Base-by-base conservation (phyloP, 495 filamentous ascomycete species). In the Talaromyces nanjingensis region DNA sequence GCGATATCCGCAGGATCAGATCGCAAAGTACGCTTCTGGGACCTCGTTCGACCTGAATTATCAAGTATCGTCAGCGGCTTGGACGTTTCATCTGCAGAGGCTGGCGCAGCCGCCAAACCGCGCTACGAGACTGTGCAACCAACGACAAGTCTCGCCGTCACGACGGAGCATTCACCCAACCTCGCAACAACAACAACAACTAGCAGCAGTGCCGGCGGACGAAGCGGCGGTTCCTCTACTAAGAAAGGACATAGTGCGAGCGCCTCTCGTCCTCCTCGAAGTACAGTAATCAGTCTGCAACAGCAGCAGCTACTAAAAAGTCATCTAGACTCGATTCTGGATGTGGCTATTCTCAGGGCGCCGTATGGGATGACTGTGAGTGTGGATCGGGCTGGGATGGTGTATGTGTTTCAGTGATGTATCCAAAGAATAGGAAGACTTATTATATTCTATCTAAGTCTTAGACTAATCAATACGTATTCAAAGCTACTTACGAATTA, bases 281-380 rank as follows among this genome's bases (percentile, higher is more conserved):
- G 86, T 59, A 93, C 91, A n/a, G 87, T 97, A 7, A 96, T 99
- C 49, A 90, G 87, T 64, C 77, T 88, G 65, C 89, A 96, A 74
- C 92, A 97, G 71, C 91, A 94, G 73, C 84, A 90, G 74, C 69
- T 98, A 52, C 77, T 94, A 49, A 92, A 87, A 72, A 90, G 85
- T 65, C 96, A 99, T 77, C 68, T 98, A 66, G 96, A 98, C 76
- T 85, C 87, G 16, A 87, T 99, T 63, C 83, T 88, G 65, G 96
- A 98, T 78, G 89, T 97, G 57, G 89, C 89, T 12, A 77, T 98
- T 63, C 74, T 99, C 69, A 91, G 97, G 76, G 81, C 83, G 63
- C 96, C 96, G 56, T 96, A 96, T 74, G 88, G 91, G 8, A 97
- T 98, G 92, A 86, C 90, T 47, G 81, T 98, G 29, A 93, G 89